phyloP scores from a whole-genome alignment of 495 filamentous ascomycete genomes.

The Penicillium flavigenum region DNA sequence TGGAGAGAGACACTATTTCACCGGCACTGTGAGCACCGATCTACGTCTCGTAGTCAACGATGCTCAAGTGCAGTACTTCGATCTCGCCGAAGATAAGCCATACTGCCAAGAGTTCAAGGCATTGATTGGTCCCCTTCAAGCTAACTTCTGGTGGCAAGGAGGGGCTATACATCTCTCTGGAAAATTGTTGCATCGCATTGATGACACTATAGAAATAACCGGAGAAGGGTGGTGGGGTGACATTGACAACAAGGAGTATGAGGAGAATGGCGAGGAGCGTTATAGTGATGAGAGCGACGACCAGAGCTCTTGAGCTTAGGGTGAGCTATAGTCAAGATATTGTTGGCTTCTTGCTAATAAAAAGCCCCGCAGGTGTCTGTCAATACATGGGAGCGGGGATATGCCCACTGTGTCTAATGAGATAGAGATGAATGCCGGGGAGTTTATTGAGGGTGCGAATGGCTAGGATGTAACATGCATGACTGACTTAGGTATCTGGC shows the following conservation, averaged over 20 bases:
- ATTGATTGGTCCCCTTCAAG: not conserved
- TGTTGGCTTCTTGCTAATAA: not conserved
- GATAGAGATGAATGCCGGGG: too few species aligned
- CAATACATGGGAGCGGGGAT: too few species aligned
- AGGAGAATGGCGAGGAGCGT: not conserved
- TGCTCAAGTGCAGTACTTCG: not conserved
- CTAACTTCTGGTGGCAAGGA: not conserved
- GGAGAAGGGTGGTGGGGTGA: not conserved
- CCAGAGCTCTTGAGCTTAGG: not conserved
- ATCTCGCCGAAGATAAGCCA: not conserved
- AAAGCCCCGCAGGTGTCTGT: not conserved
- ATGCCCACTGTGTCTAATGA: too few species aligned
- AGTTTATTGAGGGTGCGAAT: too few species aligned
- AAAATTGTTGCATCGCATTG: not conserved
- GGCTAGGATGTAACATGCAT: too few species aligned
- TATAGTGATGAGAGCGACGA: not conserved
- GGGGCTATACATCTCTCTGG: not conserved
- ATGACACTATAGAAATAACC: not conserved
- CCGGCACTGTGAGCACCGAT: not conserved
- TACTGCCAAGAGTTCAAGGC: not conserved
- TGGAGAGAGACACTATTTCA: not conserved
- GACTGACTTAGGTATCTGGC: too few species aligned
- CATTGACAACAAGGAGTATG: not conserved
- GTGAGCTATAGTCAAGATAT: not conserved
- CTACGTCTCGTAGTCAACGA: not conserved